Evolutionary conservation across 2,329 filamentous ascomycete species (phyloP), one percentile per base, ranked within the genome.

Genomic region (Penicillium hordei): DNA sequence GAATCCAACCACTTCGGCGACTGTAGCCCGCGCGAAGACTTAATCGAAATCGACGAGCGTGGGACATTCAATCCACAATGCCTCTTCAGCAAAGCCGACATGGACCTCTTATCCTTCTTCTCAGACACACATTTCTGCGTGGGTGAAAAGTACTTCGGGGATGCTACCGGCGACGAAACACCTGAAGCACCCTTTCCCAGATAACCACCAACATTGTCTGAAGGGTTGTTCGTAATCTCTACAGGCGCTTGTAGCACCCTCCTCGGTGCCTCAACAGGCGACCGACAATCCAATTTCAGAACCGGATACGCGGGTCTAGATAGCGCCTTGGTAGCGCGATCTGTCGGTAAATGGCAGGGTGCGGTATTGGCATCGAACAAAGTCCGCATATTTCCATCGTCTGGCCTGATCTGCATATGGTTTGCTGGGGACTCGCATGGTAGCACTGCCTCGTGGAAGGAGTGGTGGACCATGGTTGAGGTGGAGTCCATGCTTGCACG

Each of bases 261-360:
- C n/a, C 45, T 64, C 36, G 58, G 62, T 7, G 55, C 23, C 8
- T 60, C 59, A 2, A 39, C 39, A 5, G 61, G 52, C 17, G 58
- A 59, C n/a, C 57, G 46, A 9, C 55, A 57, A 40, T 67, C 65
- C 45, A 67, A 40, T 42, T 58, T 64, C 1, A 62, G 48, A 13
- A 67, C 36, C 1, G 65, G 65, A 31, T 65, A 65, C n/a, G 62
- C 64, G 5, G 55, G 53, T 52, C 55, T 55, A 4, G 58, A 52
- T 2, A 61, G 43, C 0, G 58, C 54, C 23, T 40, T 53, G 3
- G 48, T 29, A 3, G 60, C 52, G 7, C 55, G 58, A 9, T 53
- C 55, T 2, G 45, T 52, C 2, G 51, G 13, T 0, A 27, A 27
- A 8, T 19, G 53, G 1, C 51, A 34, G 44, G 17, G 19, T 3